These are phyloP conservation scores for Termitomyces sp. DNA, from an alignment of 768 basidiomycete genomes.

Conservation along the genomic window DNA sequence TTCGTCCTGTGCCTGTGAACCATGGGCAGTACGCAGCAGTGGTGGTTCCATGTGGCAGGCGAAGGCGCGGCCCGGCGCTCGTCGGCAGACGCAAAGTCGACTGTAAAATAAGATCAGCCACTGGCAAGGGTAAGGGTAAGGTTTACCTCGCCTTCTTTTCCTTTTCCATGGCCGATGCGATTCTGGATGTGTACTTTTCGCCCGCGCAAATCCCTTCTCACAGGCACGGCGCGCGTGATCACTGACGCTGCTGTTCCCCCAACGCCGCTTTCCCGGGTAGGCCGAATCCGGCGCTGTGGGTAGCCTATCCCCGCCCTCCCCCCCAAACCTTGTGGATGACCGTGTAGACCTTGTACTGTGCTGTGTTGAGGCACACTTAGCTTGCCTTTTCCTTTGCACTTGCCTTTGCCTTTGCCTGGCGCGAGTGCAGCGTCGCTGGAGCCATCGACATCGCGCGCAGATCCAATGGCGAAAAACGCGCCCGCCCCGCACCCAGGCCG, in stretches of 20 bases:
- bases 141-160: too few relatives aligned
- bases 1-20: not conserved
- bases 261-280: not conserved
- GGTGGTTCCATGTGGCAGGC: not conserved
- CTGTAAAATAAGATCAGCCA: too few relatives aligned
- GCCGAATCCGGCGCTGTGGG: not conserved
- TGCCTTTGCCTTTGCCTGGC: too few relatives aligned
- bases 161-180: too few relatives aligned
- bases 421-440: too few relatives aligned
- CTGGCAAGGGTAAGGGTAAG: too few relatives aligned
- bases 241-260: not conserved
- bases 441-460: not conserved
- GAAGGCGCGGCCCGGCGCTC: not conserved
- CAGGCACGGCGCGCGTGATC: not conserved
- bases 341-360: not conserved
- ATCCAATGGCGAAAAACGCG: constrained; percentile 2
- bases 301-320: not conserved
- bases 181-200: too few relatives aligned
- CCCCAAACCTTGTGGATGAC: not conserved
- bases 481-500: constrained; percentile 3
- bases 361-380: too few relatives aligned
- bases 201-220: not conserved
- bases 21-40: not conserved
- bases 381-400: too few relatives aligned
- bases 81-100: not conserved